Conservation (phyloP, 768 basidiomycete genomes). For the Mycena albidolilacea region DNA sequence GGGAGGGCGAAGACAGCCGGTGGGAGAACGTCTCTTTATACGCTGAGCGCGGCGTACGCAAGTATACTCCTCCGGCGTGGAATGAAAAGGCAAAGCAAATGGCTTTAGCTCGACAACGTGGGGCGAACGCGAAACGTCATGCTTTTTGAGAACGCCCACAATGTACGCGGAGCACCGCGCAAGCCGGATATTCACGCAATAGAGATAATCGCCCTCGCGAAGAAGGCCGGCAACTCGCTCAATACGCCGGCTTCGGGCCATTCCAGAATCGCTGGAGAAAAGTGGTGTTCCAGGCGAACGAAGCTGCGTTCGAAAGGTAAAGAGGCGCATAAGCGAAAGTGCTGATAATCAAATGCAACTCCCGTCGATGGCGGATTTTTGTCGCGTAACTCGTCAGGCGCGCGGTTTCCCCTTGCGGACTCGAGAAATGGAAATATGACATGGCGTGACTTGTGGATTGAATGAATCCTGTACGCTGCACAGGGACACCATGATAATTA, state of each 20-base stretch:
- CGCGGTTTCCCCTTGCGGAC: neutral
- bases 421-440: constrained; percentile 19
- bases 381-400: neutral
- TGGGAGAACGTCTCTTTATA: constrained; percentile 29
- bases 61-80: constrained; percentile 16
- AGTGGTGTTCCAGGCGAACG: neutral
- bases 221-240: constrained; percentile 30
- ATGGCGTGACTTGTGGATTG: neutral
- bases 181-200: constrained; percentile 24
- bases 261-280: constrained; percentile 33
- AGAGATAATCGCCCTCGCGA: constrained; percentile 28
- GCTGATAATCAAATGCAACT: neutral
- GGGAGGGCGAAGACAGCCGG: constrained; percentile 4
- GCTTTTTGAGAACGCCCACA: constrained; percentile 34
- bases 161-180: constrained; percentile 34
- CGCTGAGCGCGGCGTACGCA: constrained; percentile 5
- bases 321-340: constrained; percentile 5
- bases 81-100: constrained; percentile 39
- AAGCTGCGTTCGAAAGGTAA: neutral
- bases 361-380: constrained; percentile 28
- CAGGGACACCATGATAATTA: neutral
- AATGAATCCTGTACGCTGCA: neutral
- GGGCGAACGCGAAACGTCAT: constrained; percentile 32
- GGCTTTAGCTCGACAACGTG: constrained; percentile 38
- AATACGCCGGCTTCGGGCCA: constrained; percentile 26